These are phyloP conservation scores for Puccinia horiana DNA, from an alignment of 1,284 basidiomycete species.

Conservation along the genomic window DNA sequence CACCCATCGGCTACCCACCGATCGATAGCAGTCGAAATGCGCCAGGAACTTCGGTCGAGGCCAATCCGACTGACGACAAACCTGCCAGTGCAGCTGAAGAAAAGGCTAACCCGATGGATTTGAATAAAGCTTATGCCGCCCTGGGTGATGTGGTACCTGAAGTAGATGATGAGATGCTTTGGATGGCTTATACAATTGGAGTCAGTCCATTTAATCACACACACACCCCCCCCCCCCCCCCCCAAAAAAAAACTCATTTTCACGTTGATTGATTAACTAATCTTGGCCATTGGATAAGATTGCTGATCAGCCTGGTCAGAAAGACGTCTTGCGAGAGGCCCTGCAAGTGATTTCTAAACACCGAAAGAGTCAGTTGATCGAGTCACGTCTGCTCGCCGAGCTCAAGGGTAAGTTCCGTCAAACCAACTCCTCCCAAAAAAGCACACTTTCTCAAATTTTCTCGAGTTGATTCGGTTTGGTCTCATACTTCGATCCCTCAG, in stretches of 20 bases:
- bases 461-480: not conserved
- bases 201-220: conserved; percentile 2
- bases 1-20: not conserved
- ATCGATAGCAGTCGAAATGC: conserved; percentile 16
- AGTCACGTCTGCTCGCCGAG: conserved; percentile 16
- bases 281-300: not conserved
- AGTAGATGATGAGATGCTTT: conserved; percentile 44
- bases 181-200: conserved; percentile 37
- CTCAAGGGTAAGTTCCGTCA: conserved; percentile 27
- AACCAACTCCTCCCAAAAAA: not conserved
- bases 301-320: conserved; percentile 44
- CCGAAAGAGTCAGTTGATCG: conserved; percentile 39
- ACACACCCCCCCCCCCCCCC: no score
- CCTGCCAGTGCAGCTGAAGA: not conserved
- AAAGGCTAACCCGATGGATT: conserved; percentile 25
- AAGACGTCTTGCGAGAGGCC: conserved; percentile 29
- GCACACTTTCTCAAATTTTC: not conserved
- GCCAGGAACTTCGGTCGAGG: conserved; percentile 4
- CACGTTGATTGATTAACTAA: not conserved
- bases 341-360: conserved; percentile 28
- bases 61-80: conserved; percentile 36
- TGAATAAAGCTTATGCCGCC: conserved; percentile 42
- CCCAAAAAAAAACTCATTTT: not conserved
- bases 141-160: conserved; percentile 42
- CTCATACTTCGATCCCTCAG: not conserved